Conservation (phyloP, 1,139 yeast species). For the Kodamaea plutei region DNA sequence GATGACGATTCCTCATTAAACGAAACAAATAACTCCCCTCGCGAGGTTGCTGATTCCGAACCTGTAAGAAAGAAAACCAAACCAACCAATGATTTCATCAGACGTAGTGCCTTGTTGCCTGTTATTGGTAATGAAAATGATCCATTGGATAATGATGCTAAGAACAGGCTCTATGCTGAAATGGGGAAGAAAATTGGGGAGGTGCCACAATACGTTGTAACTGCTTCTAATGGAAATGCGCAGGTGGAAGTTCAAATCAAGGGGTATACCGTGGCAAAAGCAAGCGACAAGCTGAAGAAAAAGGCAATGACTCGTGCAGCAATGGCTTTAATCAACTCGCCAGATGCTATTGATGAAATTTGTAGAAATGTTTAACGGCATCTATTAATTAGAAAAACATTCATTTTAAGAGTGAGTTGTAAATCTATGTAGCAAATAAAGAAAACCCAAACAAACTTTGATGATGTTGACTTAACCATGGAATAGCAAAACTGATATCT, state of each 20-base stretch:
- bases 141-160: constrained; percentile 33
- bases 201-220: constrained; percentile 38
- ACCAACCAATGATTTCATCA: constrained; percentile 8
- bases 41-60: not conserved
- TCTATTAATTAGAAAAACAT: too few species aligned
- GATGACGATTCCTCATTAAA: constrained; percentile 1
- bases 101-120: constrained; percentile 22
- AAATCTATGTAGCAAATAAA: too few species aligned
- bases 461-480: too few species aligned
- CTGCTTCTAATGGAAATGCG: constrained; percentile 26
- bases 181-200: constrained; percentile 37
- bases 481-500: too few species aligned
- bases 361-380: constrained; percentile 9
- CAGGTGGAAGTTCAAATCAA: constrained; percentile 37
- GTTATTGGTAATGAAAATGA: constrained; percentile 22
- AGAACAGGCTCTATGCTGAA: constrained; percentile 41
- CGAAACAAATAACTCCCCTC: too few species aligned
- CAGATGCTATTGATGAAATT: constrained; percentile 24
- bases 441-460: too few species aligned
- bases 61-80: constrained; percentile 7
- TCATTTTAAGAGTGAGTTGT: too few species aligned
- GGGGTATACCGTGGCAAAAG: constrained; percentile 33
- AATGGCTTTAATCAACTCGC: constrained; percentile 36
- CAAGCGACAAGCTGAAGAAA: constrained; percentile 39
- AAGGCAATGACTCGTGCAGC: constrained; percentile 48